Evolutionary conservation across 805 yeast species (phyloP), one percentile per base, ranked within the genome.

Genomic region (Lipomyces spencermartinsiae): DNA sequence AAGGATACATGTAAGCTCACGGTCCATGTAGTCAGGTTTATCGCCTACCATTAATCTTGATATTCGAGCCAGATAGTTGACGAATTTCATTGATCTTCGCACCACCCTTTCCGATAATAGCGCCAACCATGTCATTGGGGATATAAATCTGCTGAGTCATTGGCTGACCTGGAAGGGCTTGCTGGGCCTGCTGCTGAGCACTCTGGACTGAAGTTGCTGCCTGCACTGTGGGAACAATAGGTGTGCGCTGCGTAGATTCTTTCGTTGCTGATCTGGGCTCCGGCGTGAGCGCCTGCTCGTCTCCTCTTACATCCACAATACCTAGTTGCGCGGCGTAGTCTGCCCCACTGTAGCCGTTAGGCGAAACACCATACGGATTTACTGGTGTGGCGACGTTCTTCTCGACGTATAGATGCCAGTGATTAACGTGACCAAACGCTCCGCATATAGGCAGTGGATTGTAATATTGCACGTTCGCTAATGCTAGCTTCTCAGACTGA

Each of bases 91-190:
- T 89, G 67, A 92, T 89, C 73, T 89, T 90, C 74, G 89, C 87
- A 22, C 97, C 97, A 51, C 92, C 92, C 78, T 88, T 91, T 0
- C 97, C 97, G 68, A 92, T 92, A 34, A 92, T 88, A 53, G 91
- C 86, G 0, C 97, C 97, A 53, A 92, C 93, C 77, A 84, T 89
- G 49, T 86, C 86, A 75, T 89, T 88, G 31, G 96, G 93, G 57
- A 92, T 92, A 72, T 80, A 88, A 2, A 92, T 82, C 68, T 89
- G 93, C 77, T 90, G 91, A 64, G 87, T 84, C 63, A 85, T 39
- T 8, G 73, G 67, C 31, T 68, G 72, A 7, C 72, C 72, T 1
- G 72, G 71, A 1, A 63, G 58, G 5, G 66, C 65, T 14, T 58
- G 68, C 39, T 64, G 68, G 4, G 68, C 71, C 55, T 57, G 70